These are phyloP conservation scores for Drechslerella dactyloides DNA, from an alignment of 2,329 filamentous ascomycete species.

Conservation along the genomic window DNA sequence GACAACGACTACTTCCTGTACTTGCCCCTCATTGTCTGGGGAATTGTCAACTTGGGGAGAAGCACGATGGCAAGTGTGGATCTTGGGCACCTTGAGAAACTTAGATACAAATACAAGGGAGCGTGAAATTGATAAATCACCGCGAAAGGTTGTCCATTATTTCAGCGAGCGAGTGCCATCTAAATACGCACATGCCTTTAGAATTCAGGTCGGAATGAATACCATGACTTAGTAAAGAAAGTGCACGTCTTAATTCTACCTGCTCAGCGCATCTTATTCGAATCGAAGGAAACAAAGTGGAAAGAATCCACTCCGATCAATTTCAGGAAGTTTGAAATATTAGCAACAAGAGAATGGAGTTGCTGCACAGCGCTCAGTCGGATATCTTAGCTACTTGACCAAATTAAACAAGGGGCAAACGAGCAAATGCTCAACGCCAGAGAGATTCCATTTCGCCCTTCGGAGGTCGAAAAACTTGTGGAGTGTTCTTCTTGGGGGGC, in stretches of 20 bases:
- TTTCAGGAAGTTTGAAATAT: not conserved
- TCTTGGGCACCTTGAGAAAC: constrained; percentile 33
- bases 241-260: too few relatives aligned
- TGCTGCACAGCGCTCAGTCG: not conserved
- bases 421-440: not conserved
- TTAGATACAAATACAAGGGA: constrained; percentile 50
- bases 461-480: constrained; percentile 8
- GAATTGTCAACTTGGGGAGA: constrained; percentile 23
- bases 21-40: constrained; percentile 34
- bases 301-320: not conserved
- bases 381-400: not conserved
- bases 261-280: too few relatives aligned
- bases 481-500: constrained; percentile 17
- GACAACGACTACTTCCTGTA: constrained; percentile 38
- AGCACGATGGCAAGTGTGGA: constrained; percentile 41
- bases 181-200: too few relatives aligned
- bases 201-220: too few relatives aligned
- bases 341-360: not conserved
- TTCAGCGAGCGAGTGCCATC: too few relatives aligned
- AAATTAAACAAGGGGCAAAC: not conserved
- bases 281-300: too few relatives aligned
- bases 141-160: too few relatives aligned
- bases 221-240: too few relatives aligned
- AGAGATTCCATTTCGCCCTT: not conserved
- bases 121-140: constrained; percentile 19